Percentiles rank a stretch among this genome's conserved stretches.
Evolutionary conservation across 2,329 filamentous ascomycete genomes (phyloP).

Genomic region (Aspergillus intermedius): DNA sequence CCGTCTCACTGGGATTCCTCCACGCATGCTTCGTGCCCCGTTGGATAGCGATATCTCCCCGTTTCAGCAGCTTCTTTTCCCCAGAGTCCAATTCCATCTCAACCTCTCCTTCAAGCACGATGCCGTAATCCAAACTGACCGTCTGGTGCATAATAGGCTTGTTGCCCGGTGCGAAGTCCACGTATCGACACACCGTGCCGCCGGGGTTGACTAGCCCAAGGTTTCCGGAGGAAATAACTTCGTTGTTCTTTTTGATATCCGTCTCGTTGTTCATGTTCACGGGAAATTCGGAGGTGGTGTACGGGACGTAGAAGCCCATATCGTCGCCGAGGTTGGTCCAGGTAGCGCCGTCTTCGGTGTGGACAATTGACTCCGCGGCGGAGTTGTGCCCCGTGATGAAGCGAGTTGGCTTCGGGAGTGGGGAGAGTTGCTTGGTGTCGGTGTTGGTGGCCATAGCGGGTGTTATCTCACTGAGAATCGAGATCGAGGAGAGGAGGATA

Average conservation of each 20-base stretch:
- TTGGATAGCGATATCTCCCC: slow-evolving; percentile 52
- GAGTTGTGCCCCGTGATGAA: slow-evolving; percentile 35
- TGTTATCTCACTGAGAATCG: not conserved
- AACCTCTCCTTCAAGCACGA: slow-evolving; percentile 50
- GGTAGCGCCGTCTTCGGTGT: slow-evolving; percentile 21
- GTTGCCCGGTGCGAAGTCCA: slow-evolving; percentile 44
- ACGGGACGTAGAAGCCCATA: slow-evolving; percentile 37
- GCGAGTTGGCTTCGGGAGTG: slow-evolving; percentile 21
- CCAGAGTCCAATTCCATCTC: slow-evolving; percentile 50
- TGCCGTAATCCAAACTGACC: slow-evolving; percentile 49
- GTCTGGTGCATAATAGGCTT: slow-evolving; percentile 48
- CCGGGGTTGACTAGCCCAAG: slow-evolving; percentile 33
- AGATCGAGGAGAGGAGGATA: not conserved
- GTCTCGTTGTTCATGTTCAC: slow-evolving; percentile 28
- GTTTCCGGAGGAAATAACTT: slow-evolving; percentile 16
- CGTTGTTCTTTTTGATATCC: slow-evolving; percentile 29
- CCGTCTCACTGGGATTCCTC: slow-evolving; percentile 43
- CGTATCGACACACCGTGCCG: slow-evolving; percentile 42
- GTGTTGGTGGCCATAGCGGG: slow-evolving; percentile 13
- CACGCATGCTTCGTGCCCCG: slow-evolving; percentile 52
- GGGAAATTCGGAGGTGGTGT: slow-evolving; percentile 35
- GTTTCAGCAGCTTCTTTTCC: slow-evolving; percentile 40
- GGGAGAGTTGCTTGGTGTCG: slow-evolving; percentile 18
- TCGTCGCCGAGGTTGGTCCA: slow-evolving; percentile 24
- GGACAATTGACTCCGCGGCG: slow-evolving; percentile 31